Evolutionary conservation across 1,139 yeast species (phyloP).

Genomic region (Pichia sp.): DNA sequence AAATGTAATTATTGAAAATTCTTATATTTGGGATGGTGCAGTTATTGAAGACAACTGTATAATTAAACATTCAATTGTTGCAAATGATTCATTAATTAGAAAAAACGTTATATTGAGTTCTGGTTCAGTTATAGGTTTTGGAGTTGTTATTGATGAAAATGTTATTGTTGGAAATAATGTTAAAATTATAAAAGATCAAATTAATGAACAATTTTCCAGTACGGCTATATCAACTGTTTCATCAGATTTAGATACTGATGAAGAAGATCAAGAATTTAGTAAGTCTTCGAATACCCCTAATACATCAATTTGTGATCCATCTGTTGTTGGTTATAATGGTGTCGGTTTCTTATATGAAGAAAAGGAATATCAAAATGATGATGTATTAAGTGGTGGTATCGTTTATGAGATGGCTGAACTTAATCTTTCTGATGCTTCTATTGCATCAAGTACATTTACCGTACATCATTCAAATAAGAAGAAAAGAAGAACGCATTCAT

Average conservation of each 20-base stretch:
- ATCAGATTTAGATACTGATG: conserved; percentile 11
- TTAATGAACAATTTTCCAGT: conserved; percentile 27
- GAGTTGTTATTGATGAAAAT: conserved; percentile 56
- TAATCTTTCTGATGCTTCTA: conserved; percentile 74
- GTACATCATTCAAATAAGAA: conserved; percentile 34
- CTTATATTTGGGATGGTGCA: conserved; percentile 85
- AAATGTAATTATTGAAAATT: conserved; percentile 60
- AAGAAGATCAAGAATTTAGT: neutral
- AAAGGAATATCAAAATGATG: conserved; percentile 29
- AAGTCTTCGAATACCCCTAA: neutral
- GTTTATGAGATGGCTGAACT: conserved; percentile 58
- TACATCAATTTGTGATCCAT: conserved; percentile 18
- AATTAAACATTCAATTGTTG: conserved; percentile 62
- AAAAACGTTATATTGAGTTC: conserved; percentile 44
- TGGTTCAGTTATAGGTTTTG: conserved; percentile 78
- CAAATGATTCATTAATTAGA: conserved; percentile 53
- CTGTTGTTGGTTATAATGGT: conserved; percentile 29
- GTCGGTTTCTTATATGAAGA: conserved; percentile 35
- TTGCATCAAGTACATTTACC: conserved; percentile 47
- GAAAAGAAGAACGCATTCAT: conserved; percentile 38
- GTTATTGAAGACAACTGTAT: conserved; percentile 58
- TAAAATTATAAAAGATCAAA: conserved; percentile 46
- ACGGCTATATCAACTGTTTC: conserved; percentile 8
- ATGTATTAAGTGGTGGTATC: conserved; percentile 33
- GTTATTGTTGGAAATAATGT: conserved; percentile 43